A percentile compares a stretch with the other conserved stretches of the same genome.
Conservation (phyloP, 1,284 basidiomycete genomes). For the Cutaneotrichosporon sp. region DNA sequence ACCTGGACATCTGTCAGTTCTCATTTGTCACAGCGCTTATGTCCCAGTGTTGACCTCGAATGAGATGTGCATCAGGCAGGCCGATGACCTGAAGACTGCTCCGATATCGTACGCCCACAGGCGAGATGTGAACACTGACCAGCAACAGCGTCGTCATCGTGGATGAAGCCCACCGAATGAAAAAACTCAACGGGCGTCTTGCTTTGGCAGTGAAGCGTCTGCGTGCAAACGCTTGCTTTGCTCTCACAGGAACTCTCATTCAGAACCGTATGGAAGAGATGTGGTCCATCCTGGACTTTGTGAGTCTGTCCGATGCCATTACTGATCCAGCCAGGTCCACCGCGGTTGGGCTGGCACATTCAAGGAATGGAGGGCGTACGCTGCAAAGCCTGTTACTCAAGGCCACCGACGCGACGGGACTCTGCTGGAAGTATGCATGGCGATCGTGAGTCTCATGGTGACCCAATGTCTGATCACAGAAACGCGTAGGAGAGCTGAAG, state of each 20-base stretch:
- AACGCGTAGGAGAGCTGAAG: conserved; percentile 34
- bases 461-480: conserved; percentile 9
- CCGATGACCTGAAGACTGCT: conserved; percentile 38
- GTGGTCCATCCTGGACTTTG: conserved; percentile 56
- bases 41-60: conserved; percentile 42
- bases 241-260: conserved; percentile 47
- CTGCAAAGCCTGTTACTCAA: conserved; percentile 50
- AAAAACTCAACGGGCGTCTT: conserved; percentile 38
- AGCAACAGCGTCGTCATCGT: conserved; percentile 39
- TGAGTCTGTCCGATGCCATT: conserved; percentile 21
- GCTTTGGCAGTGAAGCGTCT: conserved; percentile 54
- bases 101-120: conserved; percentile 40
- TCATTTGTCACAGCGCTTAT: not conserved
- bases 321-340: conserved; percentile 30
- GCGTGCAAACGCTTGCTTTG: conserved; percentile 36
- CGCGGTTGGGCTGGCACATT: conserved; percentile 49
- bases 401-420: conserved; percentile 53
- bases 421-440: conserved; percentile 42
- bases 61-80: conserved; percentile 31
- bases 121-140: not conserved
- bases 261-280: conserved; percentile 57
- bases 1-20: conserved; percentile 45
- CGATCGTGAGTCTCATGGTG: conserved; percentile 34
- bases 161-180: conserved; percentile 52
- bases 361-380: conserved; percentile 47